Conservation (phyloP, 2,329 filamentous ascomycete species). For the Alternaria solani region DNA sequence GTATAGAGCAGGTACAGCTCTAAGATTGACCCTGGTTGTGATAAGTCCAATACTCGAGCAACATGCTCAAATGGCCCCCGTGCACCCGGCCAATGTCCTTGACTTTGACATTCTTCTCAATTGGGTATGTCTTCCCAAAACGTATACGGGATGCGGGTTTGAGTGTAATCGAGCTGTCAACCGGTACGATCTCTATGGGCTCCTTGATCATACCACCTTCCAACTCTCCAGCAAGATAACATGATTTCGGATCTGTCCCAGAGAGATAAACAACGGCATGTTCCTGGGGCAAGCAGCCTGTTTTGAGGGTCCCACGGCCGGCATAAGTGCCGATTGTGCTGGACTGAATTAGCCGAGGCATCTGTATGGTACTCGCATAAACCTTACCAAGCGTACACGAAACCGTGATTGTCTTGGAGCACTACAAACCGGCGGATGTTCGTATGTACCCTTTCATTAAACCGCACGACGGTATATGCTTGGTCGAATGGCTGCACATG, state of each 20-base stretch:
- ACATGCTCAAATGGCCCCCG: constrained; percentile 28
- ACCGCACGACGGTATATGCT: constrained; percentile 24
- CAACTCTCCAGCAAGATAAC: constrained; percentile 34
- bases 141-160: constrained; percentile 50
- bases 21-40: too few relatives aligned
- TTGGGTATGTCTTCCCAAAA: constrained; percentile 52
- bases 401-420: constrained; percentile 25
- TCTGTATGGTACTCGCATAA: too few relatives aligned
- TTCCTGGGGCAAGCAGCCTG: constrained; percentile 44
- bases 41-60: constrained; percentile 19
- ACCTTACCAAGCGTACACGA: constrained; percentile 35
- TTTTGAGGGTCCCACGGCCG: constrained; percentile 48
- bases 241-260: constrained; percentile 12
- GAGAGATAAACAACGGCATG: constrained; percentile 51
- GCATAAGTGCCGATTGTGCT: constrained; percentile 55
- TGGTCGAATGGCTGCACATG: not conserved
- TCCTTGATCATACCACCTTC: constrained; percentile 48
- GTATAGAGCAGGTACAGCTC: not conserved
- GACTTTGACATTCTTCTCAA: constrained; percentile 57
- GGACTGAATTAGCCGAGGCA: not conserved
- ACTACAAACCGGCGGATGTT: constrained; percentile 42
- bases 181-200: constrained; percentile 47
- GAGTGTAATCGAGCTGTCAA: constrained; percentile 31
- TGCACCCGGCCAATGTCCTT: constrained; percentile 52
- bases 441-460: constrained; percentile 21